Conservation (phyloP, 2,329 filamentous ascomycete species). For the Pestalotiopsis fici region DNA sequence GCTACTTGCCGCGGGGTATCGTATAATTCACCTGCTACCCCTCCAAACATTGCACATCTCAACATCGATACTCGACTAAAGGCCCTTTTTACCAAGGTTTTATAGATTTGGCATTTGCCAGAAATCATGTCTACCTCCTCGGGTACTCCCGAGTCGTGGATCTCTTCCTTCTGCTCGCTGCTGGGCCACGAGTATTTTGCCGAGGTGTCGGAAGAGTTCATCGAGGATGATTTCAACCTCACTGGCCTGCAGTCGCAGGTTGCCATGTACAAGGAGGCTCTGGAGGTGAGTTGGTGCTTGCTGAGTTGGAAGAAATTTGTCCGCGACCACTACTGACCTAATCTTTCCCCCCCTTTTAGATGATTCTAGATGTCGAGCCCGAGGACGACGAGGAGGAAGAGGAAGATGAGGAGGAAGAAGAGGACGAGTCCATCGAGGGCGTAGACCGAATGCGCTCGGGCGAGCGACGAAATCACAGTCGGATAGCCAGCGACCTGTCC, state of each 20-base stretch:
- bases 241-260: conserved; percentile 95
- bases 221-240: conserved; percentile 99
- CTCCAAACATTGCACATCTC: conserved; percentile 2
- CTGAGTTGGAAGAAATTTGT: neutral
- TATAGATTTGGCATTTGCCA: conserved; percentile 6
- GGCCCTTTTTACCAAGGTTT: neutral
- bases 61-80: neutral
- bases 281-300: conserved; percentile 61
- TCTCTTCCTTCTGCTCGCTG: conserved; percentile 93
- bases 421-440: conserved; percentile 68
- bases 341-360: conserved; percentile 46
- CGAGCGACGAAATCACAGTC: conserved; percentile 76
- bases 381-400: conserved; percentile 91
- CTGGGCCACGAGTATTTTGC: conserved; percentile 98
- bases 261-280: conserved; percentile 96
- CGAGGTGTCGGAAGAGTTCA: conserved; percentile 98
- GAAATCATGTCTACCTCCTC: conserved; percentile 60
- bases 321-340: conserved; percentile 11
- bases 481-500: conserved; percentile 89
- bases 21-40: neutral
- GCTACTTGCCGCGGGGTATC: conserved; percentile 2
- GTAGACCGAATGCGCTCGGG: conserved; percentile 55
- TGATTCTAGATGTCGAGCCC: conserved; percentile 98
- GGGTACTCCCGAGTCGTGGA: conserved; percentile 83
- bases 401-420: conserved; percentile 72